Percentiles rank a stretch among this genome's conserved stretches.
Conservation (phyloP, 2,329 filamentous ascomycete genomes). For the Fusarium proliferatum region DNA sequence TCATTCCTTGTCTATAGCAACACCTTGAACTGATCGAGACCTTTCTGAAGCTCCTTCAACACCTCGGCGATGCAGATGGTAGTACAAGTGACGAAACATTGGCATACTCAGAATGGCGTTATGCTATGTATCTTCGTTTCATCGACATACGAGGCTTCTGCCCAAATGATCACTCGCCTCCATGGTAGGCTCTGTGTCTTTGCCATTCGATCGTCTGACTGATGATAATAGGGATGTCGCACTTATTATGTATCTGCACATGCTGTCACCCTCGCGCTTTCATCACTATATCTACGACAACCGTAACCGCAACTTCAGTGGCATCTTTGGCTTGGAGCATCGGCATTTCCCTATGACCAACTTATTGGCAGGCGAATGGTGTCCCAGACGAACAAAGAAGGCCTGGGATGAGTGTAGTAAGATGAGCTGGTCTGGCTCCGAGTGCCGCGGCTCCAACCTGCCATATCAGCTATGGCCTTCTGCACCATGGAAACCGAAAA, state of each 20-base stretch:
- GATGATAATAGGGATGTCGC: background rate
- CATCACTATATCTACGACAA: conserved; percentile 8
- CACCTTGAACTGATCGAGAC: background rate
- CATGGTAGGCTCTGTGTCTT: background rate
- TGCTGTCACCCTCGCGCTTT: background rate
- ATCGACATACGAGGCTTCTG: background rate
- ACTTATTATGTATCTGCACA: conserved; percentile 11
- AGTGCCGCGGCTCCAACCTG: background rate
- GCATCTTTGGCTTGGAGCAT: conserved; percentile 1
- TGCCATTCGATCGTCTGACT: rapidly evolving
- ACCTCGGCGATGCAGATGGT: background rate
- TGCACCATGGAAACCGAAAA: background rate
- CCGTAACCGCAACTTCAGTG: background rate
- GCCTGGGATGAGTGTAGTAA: background rate
- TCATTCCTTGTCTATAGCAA: background rate
- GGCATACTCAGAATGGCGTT: conserved; percentile 16
- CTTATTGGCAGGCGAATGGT: background rate
- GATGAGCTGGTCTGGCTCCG: background rate
- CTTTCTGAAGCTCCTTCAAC: background rate
- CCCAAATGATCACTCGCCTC: background rate
- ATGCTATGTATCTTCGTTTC: background rate
- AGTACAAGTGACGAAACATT: background rate
- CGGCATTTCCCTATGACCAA: background rate
- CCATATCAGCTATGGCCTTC: background rate
- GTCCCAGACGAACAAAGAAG: background rate